Evolutionary conservation across 805 yeast genomes (phyloP).

Genomic region (Cyberlindnera meyerae): DNA sequence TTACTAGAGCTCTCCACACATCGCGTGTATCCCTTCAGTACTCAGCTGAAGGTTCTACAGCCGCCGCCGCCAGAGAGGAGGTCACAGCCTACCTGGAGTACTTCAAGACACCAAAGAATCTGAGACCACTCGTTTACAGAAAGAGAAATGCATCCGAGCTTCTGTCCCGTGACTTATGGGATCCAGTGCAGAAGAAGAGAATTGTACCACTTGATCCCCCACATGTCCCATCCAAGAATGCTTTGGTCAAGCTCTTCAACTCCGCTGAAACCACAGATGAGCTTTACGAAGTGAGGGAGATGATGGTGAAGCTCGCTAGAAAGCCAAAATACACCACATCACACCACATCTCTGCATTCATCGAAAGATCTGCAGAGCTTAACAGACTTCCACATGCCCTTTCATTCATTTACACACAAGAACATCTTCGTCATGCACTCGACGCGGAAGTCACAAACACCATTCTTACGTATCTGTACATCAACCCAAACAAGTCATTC

Average conservation of each 20-base stretch:
- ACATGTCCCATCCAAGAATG: slow-evolving; percentile 25
- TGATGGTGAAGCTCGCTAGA: slow-evolving; percentile 17
- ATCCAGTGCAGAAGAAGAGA: slow-evolving; percentile 29
- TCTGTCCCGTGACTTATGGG: slow-evolving; percentile 36
- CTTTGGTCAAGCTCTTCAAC: slow-evolving; percentile 25
- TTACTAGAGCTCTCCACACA: slow-evolving; percentile 14
- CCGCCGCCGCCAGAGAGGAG: slow-evolving; percentile 20
- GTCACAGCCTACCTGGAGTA: slow-evolving; percentile 31
- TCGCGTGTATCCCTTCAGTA: slow-evolving; percentile 12
- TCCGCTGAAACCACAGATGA: slow-evolving; percentile 18
- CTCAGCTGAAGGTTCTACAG: slow-evolving; percentile 1
- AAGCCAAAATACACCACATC: slow-evolving; percentile 20
- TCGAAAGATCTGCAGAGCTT: slow-evolving; percentile 21
- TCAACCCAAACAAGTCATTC: slow-evolving; percentile 18
- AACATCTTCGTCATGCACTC: slow-evolving; percentile 8
- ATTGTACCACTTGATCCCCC: slow-evolving; percentile 31
- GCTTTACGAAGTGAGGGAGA: slow-evolving; percentile 12
- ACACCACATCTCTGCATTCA: slow-evolving; percentile 17
- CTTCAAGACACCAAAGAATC: slow-evolving; percentile 28
- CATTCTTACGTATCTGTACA: slow-evolving; percentile 19
- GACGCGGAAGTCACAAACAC: slow-evolving; percentile 17
- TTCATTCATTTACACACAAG: slow-evolving; percentile 18
- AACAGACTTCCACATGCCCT: slow-evolving; percentile 21
- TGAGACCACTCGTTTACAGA: slow-evolving; percentile 37
- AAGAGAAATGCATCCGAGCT: slow-evolving; percentile 34